Evolutionary conservation across 75 land plant genomes (phyloP).

Genomic region (Pinus taeda): DNA sequence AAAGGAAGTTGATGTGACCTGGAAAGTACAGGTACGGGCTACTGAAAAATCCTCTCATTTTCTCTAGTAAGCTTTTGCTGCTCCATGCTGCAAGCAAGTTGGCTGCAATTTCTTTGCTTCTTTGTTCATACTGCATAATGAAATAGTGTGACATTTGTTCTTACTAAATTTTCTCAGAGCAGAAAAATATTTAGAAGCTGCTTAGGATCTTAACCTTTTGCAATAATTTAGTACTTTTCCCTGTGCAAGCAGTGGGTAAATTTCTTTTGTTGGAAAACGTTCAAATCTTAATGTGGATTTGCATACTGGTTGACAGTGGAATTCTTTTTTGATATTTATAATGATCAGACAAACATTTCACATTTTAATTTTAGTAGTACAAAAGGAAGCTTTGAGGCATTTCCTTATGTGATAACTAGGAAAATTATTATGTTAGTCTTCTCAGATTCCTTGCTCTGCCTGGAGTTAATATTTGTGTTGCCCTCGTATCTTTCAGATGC

Average conservation of each 20-base stretch:
- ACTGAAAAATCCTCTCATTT: constrained; percentile 1
- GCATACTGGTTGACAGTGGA: neutral
- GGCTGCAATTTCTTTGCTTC: neutral
- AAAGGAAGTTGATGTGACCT: constrained; percentile 83
- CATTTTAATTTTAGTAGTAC: neutral
- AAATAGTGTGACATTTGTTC: neutral
- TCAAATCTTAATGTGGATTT: neutral
- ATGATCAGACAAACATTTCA: neutral
- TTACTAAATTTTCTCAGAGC: neutral
- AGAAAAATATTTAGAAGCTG: neutral
- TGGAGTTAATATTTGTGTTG: neutral
- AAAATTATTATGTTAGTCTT: neutral
- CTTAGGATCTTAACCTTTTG: neutral
- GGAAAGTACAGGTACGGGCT: constrained; percentile 78
- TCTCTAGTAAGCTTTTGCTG: no score
- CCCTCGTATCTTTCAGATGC: neutral
- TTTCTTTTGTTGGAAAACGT: neutral
- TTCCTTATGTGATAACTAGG: neutral
- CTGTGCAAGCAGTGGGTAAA: neutral
- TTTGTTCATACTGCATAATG: neutral
- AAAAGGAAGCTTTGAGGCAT: neutral
- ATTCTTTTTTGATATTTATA: neutral
- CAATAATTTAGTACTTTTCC: neutral
- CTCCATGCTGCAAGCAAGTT: neutral
- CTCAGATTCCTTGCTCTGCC: neutral